These are phyloP conservation scores for Termitomyces sp. DNA, from an alignment of 768 basidiomycete genomes.

Conservation along the genomic window DNA sequence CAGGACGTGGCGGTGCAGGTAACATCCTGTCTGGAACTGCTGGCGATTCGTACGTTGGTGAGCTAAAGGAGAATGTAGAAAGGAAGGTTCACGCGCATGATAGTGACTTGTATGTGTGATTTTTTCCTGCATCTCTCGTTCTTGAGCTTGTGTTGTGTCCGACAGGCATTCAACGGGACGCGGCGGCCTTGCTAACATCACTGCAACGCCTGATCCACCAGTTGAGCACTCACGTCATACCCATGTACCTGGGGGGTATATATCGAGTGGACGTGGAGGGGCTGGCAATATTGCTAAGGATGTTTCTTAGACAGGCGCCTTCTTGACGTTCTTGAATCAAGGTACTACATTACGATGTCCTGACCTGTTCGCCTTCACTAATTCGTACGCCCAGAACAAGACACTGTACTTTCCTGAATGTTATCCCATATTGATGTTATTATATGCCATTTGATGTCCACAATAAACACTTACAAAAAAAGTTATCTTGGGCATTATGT, in stretches of 20 bases:
- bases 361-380: not conserved
- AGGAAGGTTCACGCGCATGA: conserved; percentile 4
- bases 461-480: not conserved
- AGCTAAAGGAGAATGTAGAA: conserved; percentile 1
- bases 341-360: not conserved
- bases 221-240: conserved; percentile 27
- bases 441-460: not conserved
- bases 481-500: not conserved
- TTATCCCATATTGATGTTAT: not conserved
- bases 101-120: not conserved
- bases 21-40: conserved; percentile 36
- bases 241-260: conserved; percentile 26
- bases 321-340: not conserved
- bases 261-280: conserved; percentile 57
- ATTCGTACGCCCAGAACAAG: not conserved
- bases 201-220: conserved; percentile 31
- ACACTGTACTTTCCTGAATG: not conserved
- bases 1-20: conserved; percentile 63
- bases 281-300: conserved; percentile 48
- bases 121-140: not conserved
- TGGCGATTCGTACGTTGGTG: not conserved
- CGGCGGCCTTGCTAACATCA: conserved; percentile 65
- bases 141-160: conserved; percentile 3
- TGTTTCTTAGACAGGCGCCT: not conserved
- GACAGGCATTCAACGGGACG: conserved; percentile 67